Evolutionary conservation across 1,139 yeast species (phyloP).

Genomic region (Candida tropicalis): DNA sequence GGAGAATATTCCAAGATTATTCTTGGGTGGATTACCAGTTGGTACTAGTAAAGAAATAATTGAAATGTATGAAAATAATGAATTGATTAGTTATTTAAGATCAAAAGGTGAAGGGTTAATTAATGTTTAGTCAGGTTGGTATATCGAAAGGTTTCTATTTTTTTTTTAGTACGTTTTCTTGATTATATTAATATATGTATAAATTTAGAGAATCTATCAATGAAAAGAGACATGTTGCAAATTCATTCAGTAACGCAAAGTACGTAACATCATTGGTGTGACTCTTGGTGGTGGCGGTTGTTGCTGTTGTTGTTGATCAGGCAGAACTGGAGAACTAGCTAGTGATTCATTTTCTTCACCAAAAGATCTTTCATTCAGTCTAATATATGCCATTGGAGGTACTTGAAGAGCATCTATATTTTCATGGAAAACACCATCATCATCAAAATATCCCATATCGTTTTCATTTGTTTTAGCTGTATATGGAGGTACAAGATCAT

Average conservation of each 20-base stretch:
- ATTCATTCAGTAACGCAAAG: not conserved
- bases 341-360: no score
- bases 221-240: no score
- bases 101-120: constrained; percentile 31
- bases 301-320: no score
- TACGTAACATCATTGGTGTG: not conserved
- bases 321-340: not conserved
- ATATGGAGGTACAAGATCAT: constrained; percentile 63
- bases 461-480: constrained; percentile 58
- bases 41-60: constrained; percentile 31
- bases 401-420: constrained; percentile 25
- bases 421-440: constrained; percentile 56
- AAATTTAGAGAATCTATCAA: no score
- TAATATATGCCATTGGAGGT: constrained; percentile 26
- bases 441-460: constrained; percentile 83
- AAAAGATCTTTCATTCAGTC: constrained; percentile 10
- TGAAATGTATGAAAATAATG: constrained; percentile 22
- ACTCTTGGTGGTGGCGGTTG: not conserved
- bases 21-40: constrained; percentile 35
- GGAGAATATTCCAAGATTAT: constrained; percentile 31
- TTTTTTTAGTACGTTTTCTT: not conserved
- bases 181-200: no score
- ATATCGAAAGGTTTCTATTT: not conserved
- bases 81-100: constrained; percentile 24
- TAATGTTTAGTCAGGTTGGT: no score